These are phyloP conservation scores for Pleurotus tuoliensis DNA, from an alignment of 768 basidiomycete species.

Conservation along the genomic window DNA sequence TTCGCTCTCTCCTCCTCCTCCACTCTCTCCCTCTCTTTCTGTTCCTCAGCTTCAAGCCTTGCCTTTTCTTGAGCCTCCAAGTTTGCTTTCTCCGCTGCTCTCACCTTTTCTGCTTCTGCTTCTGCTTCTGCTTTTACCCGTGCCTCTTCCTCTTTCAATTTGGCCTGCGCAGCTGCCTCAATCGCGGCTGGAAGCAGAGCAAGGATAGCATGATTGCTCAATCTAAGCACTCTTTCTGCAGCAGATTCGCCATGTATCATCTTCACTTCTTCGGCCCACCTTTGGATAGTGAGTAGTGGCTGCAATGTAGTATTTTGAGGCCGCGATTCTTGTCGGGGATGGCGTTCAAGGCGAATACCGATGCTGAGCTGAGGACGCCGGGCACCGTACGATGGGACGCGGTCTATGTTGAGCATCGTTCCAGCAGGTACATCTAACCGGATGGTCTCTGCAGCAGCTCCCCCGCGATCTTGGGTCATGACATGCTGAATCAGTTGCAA, in stretches of 20 bases:
- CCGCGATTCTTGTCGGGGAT: conserved; percentile 32
- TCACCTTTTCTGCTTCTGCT: conserved; percentile 19
- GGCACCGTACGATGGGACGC: conserved; percentile 46
- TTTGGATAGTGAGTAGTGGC: conserved; percentile 75
- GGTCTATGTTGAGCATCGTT: conserved; percentile 56
- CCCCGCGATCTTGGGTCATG: conserved; percentile 55
- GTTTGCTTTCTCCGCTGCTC: conserved; percentile 33
- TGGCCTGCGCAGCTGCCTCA: conserved; percentile 55
- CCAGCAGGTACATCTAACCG: conserved; percentile 74
- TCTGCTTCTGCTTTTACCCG: conserved; percentile 20
- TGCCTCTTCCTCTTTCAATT: conserved; percentile 54
- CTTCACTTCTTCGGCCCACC: conserved; percentile 89
- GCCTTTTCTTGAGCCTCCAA: conserved; percentile 36
- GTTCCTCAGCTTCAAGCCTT: conserved; percentile 23
- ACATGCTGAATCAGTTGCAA: conserved; percentile 83
- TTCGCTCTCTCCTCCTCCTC: conserved; percentile 19
- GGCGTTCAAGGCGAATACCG: conserved; percentile 63
- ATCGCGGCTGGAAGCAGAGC: conserved; percentile 78
- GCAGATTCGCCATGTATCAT: conserved; percentile 75
- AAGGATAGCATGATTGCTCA: conserved; percentile 69
- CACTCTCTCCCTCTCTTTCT: conserved; percentile 27
- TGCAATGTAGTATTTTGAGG: conserved; percentile 63
- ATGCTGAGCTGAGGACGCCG: conserved; percentile 48
- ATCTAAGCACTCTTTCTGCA: conserved; percentile 57
- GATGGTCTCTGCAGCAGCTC: conserved; percentile 60